Conservation (phyloP, 2,329 filamentous ascomycete genomes). For the Pestalotiopsis sp. region DNA sequence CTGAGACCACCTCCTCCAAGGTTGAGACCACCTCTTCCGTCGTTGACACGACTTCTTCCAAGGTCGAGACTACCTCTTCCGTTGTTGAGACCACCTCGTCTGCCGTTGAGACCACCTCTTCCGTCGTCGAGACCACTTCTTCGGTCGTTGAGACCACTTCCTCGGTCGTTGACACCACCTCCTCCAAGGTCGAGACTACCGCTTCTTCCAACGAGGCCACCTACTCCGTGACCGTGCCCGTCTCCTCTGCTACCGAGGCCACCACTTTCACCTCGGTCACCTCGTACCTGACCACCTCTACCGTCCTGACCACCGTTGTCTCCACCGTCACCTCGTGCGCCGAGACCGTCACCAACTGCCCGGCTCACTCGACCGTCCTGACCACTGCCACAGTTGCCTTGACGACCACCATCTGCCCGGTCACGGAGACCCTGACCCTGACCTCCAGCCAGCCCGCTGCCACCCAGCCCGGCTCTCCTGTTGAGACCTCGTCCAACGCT, state of each 20-base stretch:
- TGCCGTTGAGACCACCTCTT: slow-evolving; percentile 13
- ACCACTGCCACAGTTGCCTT: slow-evolving; percentile 58
- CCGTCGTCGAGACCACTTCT: slow-evolving; percentile 7
- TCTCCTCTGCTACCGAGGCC: slow-evolving; percentile 12
- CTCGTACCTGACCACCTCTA: slow-evolving; percentile 49
- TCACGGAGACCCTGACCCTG: slow-evolving; percentile 54
- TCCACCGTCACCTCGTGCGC: slow-evolving; percentile 56
- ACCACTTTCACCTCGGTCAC: slow-evolving; percentile 27
- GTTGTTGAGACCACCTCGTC: slow-evolving; percentile 18
- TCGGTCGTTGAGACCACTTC: slow-evolving; percentile 19
- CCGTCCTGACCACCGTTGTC: slow-evolving; percentile 51
- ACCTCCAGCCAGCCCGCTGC: slow-evolving; percentile 25
- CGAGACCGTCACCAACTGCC: slow-evolving; percentile 53
- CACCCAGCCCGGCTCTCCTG: slow-evolving; percentile 14
- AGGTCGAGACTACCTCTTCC: slow-evolving; percentile 22
- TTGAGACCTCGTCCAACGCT: slow-evolving; percentile 19
- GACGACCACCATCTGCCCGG: slow-evolving; percentile 64
- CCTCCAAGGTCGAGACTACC: slow-evolving; percentile 14
- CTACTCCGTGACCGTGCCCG: slow-evolving; percentile 16
- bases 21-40: slow-evolving; percentile 23
- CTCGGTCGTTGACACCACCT: slow-evolving; percentile 22
- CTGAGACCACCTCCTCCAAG: neutral
- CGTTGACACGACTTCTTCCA: slow-evolving; percentile 13
- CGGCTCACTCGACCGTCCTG: slow-evolving; percentile 44
- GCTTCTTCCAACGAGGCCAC: slow-evolving; percentile 23